Base-by-base conservation (phyloP, 257 asterid genomes). In the Linderniella brevidens region DNA sequence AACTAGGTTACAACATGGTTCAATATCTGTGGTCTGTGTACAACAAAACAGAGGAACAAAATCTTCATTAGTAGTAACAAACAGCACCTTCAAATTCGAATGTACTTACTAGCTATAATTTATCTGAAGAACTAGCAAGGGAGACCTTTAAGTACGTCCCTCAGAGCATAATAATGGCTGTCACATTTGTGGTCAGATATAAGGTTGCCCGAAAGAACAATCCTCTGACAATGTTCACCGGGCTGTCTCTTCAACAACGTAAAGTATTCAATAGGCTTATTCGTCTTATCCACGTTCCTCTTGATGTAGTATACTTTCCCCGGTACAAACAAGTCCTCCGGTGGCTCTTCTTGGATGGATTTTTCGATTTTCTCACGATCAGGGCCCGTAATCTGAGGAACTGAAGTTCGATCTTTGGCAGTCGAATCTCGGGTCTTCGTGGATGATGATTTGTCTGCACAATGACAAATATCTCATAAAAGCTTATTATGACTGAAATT, bases 161-260 rank as follows among this genome's bases (percentile, higher is more conserved):
- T 73, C 25, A 90, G 63, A 48, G 96, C 98, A 56, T 78, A 79
- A 37, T 69, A 65, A 63, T 84, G 96, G 65, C 77, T 69, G 35
- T 84, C 98, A 58, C 96, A 90, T 65, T 73, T 85, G 64, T 90
- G 98, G 70, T 81, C 92, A 0, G 92, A 71, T 53, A 90, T 71
- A 35, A 90, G 51, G 69, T 84, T 85, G 74, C 82, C 63, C 0
- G 98, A 84, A 36, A 81, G 94, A 40, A 69, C 61, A 57, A 90
- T 90, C 67, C 82, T 74, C 60, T 69, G 76, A 50, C 78, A 73
- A 79, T 84, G 93, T 52, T 90, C 94, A 3, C 92, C 94, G 0
- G 87, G 85, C 29, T 69, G 56, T 67, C 94, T 69, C 69, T 76
- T 84, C 78, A 74, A 58, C 61, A 90, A 56, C 0, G 94, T 75